These are phyloP conservation scores for Podila epigama DNA, from an alignment of 192 early-diverging fungal species.

Conservation along the genomic window DNA sequence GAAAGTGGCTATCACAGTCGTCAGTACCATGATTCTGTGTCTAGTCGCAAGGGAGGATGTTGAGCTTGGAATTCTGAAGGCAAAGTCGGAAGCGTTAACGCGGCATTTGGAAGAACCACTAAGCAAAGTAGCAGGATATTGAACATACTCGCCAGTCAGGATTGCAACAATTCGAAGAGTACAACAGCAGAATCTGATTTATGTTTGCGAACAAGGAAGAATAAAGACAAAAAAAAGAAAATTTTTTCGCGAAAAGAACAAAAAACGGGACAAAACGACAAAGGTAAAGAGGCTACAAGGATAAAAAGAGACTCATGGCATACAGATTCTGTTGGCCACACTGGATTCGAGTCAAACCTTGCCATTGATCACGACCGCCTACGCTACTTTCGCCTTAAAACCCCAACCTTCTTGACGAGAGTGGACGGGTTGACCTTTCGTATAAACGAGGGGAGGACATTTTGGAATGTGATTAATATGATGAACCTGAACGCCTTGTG, in stretches of 20 bases:
- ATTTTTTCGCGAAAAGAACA: no score
- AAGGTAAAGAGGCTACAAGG: no score
- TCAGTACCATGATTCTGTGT: constrained; percentile 63
- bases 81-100: constrained; percentile 59
- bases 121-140: constrained; percentile 47
- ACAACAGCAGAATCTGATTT: background rate
- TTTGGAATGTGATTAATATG: no score
- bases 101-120: constrained; percentile 58
- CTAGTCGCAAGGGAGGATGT: constrained; percentile 57
- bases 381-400: background rate
- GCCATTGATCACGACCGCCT: no score
- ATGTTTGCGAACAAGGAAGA: background rate
- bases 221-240: background rate
- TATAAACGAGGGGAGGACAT: no score
- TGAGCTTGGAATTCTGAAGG: constrained; percentile 61
- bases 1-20: constrained; percentile 51
- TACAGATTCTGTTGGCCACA: no score
- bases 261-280: no score
- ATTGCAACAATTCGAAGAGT: background rate
- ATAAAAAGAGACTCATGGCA: no score
- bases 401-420: background rate
- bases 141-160: background rate
- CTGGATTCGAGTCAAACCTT: no score
- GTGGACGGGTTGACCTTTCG: background rate
- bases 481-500: no score